Evolutionary conservation across 108 stramenopile genomes (phyloP), one percentile per base, ranked within the genome.

Genomic region (Cyclotella cryptica): DNA sequence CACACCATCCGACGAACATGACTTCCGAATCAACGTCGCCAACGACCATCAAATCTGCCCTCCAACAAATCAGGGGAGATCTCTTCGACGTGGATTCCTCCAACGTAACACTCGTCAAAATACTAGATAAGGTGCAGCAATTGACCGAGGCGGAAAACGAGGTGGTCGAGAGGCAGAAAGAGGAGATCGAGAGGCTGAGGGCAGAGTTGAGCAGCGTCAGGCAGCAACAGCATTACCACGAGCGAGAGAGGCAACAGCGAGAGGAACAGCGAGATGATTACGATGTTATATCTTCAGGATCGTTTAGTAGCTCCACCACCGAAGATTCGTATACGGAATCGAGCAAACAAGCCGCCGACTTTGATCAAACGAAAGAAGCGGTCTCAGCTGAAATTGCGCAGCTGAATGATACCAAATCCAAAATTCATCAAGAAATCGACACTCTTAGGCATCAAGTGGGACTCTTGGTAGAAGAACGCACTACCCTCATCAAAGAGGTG

Each of bases 101-200:
- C 41, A 57, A 71, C 27, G 12, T n/a, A 13, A 43, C 51, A 0
- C 42, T 78, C 18, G 26, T 26, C 13, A 54, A 54, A 2, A 71
- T 78, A 57, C 30, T 78, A 15, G 63, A 63, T 0, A 71, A 71
- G 51, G 70, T 78, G 13, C 69, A 65, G 28, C 69, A 71, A 46
- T 78, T 78, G 70, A 66, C 77, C 12, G 63, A 78, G 63, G 69
- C 61, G 14, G 77, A 78, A 52, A 78, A 66, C 57, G 49, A 40
- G 28, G 60, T 71, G 13, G 44, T 78, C 10, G 26, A 58, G 24
- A 42, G 42, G 4, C 77, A 71, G 61, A n/a, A 53, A 18, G 12
- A 39, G 49, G 67, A 68, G 49, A 52, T 75, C 46, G 57, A 67
- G 4, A 17, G 28, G 43, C 30, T 75, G 21, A 30, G 39, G 26